These are phyloP conservation scores for Acorus calamus DNA, from an alignment of 106 monocot genomes.

Conservation along the genomic window DNA sequence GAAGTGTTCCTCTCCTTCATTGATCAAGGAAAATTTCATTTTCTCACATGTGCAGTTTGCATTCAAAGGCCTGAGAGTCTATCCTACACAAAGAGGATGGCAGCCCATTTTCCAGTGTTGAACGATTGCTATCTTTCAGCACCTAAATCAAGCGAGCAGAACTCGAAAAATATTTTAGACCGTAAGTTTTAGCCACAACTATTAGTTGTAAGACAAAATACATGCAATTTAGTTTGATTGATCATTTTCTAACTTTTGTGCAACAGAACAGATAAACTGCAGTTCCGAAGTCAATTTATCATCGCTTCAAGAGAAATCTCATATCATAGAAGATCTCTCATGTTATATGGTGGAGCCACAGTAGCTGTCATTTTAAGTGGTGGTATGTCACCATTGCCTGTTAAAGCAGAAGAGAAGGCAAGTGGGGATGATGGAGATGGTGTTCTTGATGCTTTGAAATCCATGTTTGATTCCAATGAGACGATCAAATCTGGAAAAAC, in stretches of 20 bases:
- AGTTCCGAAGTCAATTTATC: slow-evolving; percentile 3
- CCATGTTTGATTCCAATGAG: slow-evolving; percentile 77
- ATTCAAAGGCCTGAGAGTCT: too few species aligned
- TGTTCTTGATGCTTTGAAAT: slow-evolving; percentile 51
- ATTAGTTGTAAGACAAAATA: too few species aligned
- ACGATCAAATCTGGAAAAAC: slow-evolving; percentile 83
- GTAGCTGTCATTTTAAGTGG: slow-evolving; percentile 17
- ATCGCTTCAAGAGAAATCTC: slow-evolving; percentile 6
- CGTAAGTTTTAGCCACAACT: too few species aligned
- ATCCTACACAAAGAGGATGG: too few species aligned
- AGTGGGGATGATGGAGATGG: slow-evolving; percentile 27
- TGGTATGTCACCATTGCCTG: slow-evolving; percentile 5
- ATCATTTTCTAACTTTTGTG: slow-evolving; percentile 1
- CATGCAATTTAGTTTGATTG: too few species aligned
- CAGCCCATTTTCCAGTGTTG: too few species aligned
- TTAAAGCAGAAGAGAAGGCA: slow-evolving; percentile 49
- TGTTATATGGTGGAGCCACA: slow-evolving; percentile 20
- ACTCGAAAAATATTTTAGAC: too few species aligned
- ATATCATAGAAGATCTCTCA: slow-evolving; percentile 26
- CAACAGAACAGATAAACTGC: slow-evolving; percentile 46
- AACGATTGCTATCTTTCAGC: too few species aligned
- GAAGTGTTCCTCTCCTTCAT: too few species aligned
- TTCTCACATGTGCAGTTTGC: too few species aligned
- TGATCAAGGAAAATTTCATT: too few species aligned
- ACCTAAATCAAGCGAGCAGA: too few species aligned